phyloP scores from a whole-genome alignment of 139 green algal genomes.

The Chlorella vulgaris region DNA sequence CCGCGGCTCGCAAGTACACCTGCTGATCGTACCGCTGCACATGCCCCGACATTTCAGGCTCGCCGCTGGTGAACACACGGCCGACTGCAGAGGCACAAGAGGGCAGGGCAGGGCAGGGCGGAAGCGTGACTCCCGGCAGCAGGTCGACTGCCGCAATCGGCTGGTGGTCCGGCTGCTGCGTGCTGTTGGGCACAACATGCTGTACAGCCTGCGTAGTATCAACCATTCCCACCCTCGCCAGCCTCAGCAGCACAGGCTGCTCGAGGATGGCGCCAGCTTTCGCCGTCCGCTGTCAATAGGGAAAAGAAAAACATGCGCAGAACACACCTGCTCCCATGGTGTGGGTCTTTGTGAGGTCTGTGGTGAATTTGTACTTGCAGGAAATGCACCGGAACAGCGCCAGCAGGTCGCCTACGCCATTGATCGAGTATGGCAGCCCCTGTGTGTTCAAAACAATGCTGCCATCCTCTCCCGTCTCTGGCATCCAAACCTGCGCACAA shows the following conservation, averaged over 20 bases:
- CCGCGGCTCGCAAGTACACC: conserved; percentile 78
- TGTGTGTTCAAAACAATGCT: conserved; percentile 50
- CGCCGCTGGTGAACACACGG: conserved; percentile 50
- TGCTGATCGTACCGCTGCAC: conserved; percentile 82
- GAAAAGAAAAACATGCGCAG: too few species aligned
- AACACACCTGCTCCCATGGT: conserved; percentile 67
- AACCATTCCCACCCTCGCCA: not conserved
- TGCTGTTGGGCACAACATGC: conserved; percentile 1
- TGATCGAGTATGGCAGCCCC: conserved; percentile 80
- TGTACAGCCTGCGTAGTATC: not conserved
- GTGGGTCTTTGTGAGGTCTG: conserved; percentile 64
- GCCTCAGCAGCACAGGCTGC: too few species aligned
- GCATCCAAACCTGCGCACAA: conserved; percentile 54
- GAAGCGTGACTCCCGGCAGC: not conserved
- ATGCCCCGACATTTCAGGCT: conserved; percentile 83
- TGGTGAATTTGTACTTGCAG: conserved; percentile 84
- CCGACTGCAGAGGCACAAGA: conserved; percentile 32
- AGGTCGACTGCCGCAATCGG: not conserved
- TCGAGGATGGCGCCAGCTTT: too few species aligned
- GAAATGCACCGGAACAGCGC: conserved; percentile 87
- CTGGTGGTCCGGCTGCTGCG: not conserved
- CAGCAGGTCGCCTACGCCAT: conserved; percentile 78
- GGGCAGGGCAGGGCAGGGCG: not conserved
- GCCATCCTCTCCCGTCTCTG: conserved; percentile 36
- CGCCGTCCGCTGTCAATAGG: too few species aligned